phyloP scores from a whole-genome alignment of 2,329 filamentous ascomycete species.

The Iodosphaeria phyllophila region DNA sequence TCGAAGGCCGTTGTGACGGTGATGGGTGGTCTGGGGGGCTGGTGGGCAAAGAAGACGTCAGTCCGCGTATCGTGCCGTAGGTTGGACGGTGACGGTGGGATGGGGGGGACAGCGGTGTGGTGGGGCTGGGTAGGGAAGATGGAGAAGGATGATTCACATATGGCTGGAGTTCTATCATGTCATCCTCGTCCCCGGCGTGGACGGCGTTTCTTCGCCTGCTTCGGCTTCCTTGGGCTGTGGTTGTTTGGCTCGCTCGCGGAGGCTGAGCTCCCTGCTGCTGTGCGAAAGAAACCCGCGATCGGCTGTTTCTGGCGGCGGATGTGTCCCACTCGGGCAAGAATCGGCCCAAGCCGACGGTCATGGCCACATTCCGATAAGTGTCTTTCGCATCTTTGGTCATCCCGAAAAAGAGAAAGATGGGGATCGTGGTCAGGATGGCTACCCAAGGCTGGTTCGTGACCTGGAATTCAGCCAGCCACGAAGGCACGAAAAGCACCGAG shows the following conservation, averaged over 20 bases:
- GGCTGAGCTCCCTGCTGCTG: background rate
- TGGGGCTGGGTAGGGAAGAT: background rate
- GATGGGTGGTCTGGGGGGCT: no score
- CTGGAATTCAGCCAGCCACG: slow-evolving; percentile 17
- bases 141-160: background rate
- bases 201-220: background rate
- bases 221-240: background rate
- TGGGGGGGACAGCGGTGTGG: background rate
- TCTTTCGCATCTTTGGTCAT: slow-evolving; percentile 33
- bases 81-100: background rate
- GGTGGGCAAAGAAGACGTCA: no score
- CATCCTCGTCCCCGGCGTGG: background rate
- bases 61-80: no score
- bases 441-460: slow-evolving; percentile 29
- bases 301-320: no score
- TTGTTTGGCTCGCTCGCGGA: background rate
- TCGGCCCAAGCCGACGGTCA: slow-evolving; percentile 3
- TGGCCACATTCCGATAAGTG: slow-evolving; percentile 20
- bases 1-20: no score
- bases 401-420: slow-evolving; percentile 35
- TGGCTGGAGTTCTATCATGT: no score
- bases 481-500: slow-evolving; percentile 25
- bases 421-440: slow-evolving; percentile 23
- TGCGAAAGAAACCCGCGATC: background rate
- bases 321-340: background rate